Base-by-base conservation (phyloP, 2,329 filamentous ascomycete genomes). In the Fusarium solani-melongenae region DNA sequence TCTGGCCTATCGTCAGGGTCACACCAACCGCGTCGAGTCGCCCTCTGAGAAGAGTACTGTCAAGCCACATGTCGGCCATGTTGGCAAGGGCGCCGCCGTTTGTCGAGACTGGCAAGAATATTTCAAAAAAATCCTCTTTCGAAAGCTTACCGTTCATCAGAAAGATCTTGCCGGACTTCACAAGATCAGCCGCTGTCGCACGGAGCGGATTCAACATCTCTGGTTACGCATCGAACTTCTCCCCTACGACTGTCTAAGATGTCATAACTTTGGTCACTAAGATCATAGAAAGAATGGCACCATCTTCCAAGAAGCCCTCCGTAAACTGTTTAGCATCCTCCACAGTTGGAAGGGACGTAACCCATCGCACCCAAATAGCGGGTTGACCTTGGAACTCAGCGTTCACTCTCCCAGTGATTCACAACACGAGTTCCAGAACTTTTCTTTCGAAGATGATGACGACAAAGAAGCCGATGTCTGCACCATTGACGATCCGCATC, bases 341-440 rank as follows among this genome's bases (percentile, higher is more conserved):
- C n/a, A 2, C 15, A 2, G 11, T 3, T 33, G n/a, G 51, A 55
- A 55, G 51, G 51, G 5, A 73, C 68, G 55, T 67, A 66, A 62
- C 80, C 83, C 22, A 80, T 76, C 75, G 36, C 51, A 70, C 83
- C 78, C 77, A 67, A 64, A 70, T n/a, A 69, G 79, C 60, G 72
- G 78, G 56, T 77, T 84, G 62, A 55, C 78, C 29, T 79, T 84
- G 41, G 83, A 84, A 75, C 80, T 83, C 34, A 83, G 80, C 66
- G 67, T 83, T 39, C 79, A 82, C 76, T 84, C 83, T 20, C 79
- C 78, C 11, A 82, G 81, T 62, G 82, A 83, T 56, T 74, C 71
- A 39, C 51, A 81, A 60, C 79, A 83, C 73, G 80, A 77, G 74
- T 82, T 83, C 75, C 82, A 82, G 72, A 79, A 84, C 46, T 66